Base-by-base conservation (phyloP, 129 eudicot genomes). In the Flaveria sonorensis region DNA sequence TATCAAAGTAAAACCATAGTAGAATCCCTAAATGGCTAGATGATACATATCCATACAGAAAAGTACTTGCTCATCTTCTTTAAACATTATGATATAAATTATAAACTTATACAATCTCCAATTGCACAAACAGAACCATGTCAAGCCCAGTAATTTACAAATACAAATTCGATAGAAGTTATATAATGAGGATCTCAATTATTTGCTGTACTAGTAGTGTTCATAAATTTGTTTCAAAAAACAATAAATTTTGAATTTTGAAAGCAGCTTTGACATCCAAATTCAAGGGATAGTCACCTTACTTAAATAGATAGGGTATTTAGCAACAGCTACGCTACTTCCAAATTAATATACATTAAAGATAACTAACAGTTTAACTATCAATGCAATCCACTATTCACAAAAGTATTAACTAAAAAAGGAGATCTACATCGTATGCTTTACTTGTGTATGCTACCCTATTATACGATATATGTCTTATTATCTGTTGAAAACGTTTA, bases 381-480 rank as follows among this genome's bases (percentile, higher is more conserved):
- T 62, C 50, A 59, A 59, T 8, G 7, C 1, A 24, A 69, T 69
- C 70, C 75, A 45, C 50, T 56, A 46, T 56, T 56, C 36, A 69
- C 62, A 28, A 23, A 16, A 32, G 40, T 6, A 5, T 36, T 36
- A 50, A 10, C 42, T 32, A 60, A 64, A 28, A n/a, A 52, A 71
- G 43, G 71, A 65, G 84, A 81, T 74, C 84, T 74, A 68, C 62
- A 65, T 36, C 7, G 36, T 30, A 30, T 24, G 26, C 1, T 24
- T 24, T 24, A 24, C 26, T 24, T 24, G 26, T 24, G 26, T 0
- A 24, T 0, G 26, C 1, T 24, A 24, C 26, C 1, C 1, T 24
- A 24, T 24, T 24, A n/a, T n/a, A n/a, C n/a, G n/a, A n/a, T n/a
- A n/a, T n/a, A n/a, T n/a, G n/a, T n/a, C n/a, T n/a, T n/a, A n/a